Conservation (phyloP, 305 asterid genomes). For the Fraxinus ornus region DNA sequence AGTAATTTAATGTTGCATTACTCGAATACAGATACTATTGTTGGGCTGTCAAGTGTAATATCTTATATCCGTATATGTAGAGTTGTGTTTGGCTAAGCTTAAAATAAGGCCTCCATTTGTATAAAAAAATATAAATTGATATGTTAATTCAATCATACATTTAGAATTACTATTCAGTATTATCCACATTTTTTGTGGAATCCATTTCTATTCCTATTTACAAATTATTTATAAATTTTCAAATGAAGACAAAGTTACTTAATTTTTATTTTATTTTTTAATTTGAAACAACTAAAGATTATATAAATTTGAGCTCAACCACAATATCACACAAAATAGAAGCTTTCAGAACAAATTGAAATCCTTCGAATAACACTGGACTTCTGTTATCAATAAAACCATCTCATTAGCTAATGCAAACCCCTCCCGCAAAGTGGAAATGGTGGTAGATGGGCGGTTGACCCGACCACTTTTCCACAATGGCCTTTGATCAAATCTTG, state of each 20-base stretch:
- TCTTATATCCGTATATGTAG: not conserved
- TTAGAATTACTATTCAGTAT: not conserved
- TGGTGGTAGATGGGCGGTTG: no score
- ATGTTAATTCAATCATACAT: not conserved
- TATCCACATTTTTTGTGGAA: not conserved
- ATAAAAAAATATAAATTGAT: no score
- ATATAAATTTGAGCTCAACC: no score
- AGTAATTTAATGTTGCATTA: no score
- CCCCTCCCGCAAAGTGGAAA: not conserved
- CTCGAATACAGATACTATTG: not conserved
- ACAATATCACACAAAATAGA: not conserved
- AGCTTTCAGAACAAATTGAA: not conserved
- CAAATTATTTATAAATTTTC: no score
- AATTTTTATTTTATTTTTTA: no score
- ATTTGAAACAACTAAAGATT: no score
- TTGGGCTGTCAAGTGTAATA: not conserved
- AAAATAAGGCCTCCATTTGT: no score
- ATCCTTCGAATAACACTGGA: not conserved
- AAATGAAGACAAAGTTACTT: no score
- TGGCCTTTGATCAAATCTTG: no score
- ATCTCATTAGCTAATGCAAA: not conserved
- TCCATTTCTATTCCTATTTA: not conserved
- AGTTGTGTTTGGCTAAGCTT: not conserved
- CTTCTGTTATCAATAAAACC: not conserved
- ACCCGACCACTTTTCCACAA: no score